Percentiles rank a stretch among this genome's conserved stretches.
These are phyloP conservation scores for Leccinum pallidistipes DNA, from an alignment of 1,284 basidiomycete species.

Conservation along the genomic window DNA sequence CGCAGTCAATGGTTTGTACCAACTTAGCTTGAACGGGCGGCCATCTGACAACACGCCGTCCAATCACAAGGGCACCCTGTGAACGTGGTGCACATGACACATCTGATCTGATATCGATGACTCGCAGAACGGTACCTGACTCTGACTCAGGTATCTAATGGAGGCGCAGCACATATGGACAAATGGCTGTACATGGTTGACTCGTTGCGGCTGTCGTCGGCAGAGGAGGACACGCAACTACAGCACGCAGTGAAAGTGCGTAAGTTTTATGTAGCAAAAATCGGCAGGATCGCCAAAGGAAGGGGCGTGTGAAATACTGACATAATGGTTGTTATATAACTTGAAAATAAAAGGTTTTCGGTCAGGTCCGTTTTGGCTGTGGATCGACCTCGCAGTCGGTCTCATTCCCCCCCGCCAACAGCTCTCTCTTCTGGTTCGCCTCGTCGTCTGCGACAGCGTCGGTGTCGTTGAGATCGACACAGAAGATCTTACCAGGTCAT, in stretches of 20 bases:
- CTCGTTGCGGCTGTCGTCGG: background rate
- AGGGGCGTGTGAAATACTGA: slow-evolving; percentile 29
- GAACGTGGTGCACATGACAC: slow-evolving; percentile 10
- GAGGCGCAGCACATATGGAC: slow-evolving; percentile 12
- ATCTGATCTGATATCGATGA: slow-evolving; percentile 23
- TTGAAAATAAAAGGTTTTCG: slow-evolving; percentile 21
- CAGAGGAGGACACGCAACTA: slow-evolving; percentile 12
- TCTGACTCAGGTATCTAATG: slow-evolving; percentile 21
- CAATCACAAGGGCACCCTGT: slow-evolving; percentile 9
- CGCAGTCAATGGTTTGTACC: slow-evolving; percentile 6
- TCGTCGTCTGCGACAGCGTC: slow-evolving; percentile 43
- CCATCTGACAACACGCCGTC: slow-evolving; percentile 3
- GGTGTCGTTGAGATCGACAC: slow-evolving; percentile 42
- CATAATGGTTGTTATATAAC: slow-evolving; percentile 32
- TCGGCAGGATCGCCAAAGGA: slow-evolving; percentile 8
- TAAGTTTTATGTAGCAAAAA: slow-evolving; percentile 5
- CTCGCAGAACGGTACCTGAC: slow-evolving; percentile 16
- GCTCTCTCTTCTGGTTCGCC: slow-evolving; percentile 37
- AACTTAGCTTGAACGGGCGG: slow-evolving; percentile 9
- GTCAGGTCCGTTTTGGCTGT: slow-evolving; percentile 37
- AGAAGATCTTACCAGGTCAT: slow-evolving; percentile 31
- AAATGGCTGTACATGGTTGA: slow-evolving; percentile 1
- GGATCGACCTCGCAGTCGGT: slow-evolving; percentile 49
- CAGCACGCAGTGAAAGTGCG: slow-evolving; percentile 15
- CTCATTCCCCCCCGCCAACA: slow-evolving; percentile 35